Evolutionary conservation across 768 basidiomycete species (phyloP), one percentile per base, ranked within the genome.

Genomic region (Steccherinum ochraceum): DNA sequence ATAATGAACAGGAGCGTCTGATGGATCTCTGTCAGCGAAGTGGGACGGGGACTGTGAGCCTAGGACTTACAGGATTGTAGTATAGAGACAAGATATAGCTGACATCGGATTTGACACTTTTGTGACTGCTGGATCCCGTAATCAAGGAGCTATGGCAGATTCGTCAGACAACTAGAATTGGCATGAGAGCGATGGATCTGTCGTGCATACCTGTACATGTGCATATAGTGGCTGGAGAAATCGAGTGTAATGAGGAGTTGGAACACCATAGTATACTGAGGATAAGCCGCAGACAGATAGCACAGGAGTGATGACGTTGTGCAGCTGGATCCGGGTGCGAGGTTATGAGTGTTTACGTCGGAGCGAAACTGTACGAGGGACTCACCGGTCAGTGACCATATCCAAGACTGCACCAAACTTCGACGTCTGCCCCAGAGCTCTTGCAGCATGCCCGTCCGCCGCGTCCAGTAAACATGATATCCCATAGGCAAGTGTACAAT

Each of bases 221-320:
- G 96, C 83, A 98, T 97, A 70, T 98, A 98, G 69, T 98, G 96
- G 58, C 92, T 95, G 60, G 89, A 86, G 66, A 99, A 99, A 67
- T 99, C 96, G 51, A 99, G 81, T 0, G 94, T 83, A 69, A 99
- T 99, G 54, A 99, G 81, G 71, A 90, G 86, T 69, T 96, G 93
- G 75, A 99, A 97, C 46, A 84, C 61, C 26, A 95, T 71, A 2
- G 94, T 89, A 55, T 75, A 90, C n/a, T 69, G 61, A 3, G 93
- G 93, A 71, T 97, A 98, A 47, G 81, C 91, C 10, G 86, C 86
- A 16, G 93, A 83, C 26, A 99, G 81, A 73, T 93, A 97, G 67
- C 92, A 95, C 23, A 99, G 75, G 48, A 99, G 75, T 65, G 94
- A 93, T 2, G 93, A 87, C 1, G 96, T 98, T 26, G 96, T 94